Evolutionary conservation across 2,329 filamentous ascomycete species (phyloP).

Genomic region (Paraphoma sp.): DNA sequence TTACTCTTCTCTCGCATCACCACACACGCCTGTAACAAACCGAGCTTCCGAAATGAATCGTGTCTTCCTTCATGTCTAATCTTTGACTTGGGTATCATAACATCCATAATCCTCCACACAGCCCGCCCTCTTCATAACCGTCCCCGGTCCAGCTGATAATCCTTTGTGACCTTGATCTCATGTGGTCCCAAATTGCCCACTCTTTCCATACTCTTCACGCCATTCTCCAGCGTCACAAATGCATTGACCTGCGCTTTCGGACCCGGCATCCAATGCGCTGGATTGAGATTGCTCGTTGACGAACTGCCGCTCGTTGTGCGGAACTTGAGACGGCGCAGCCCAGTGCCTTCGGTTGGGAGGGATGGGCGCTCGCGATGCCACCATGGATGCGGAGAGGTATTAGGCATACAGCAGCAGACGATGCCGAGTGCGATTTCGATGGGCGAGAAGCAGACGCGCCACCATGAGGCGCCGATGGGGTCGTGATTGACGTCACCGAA

Average conservation of each 20-base stretch:
- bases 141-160: conserved; percentile 22
- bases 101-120: background rate
- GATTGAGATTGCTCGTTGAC: conserved; percentile 23
- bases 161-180: conserved; percentile 27
- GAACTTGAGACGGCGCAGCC: conserved; percentile 23
- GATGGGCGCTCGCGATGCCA: conserved; percentile 16
- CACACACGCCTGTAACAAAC: too few species aligned
- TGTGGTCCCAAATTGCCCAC: conserved; percentile 14
- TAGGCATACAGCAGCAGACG: conserved; percentile 26
- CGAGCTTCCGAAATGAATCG: background rate
- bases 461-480: conserved; percentile 25
- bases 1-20: too few species aligned
- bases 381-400: conserved; percentile 11
- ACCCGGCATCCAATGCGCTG: conserved; percentile 20
- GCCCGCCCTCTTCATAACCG: conserved; percentile 4
- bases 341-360: conserved; percentile 12
- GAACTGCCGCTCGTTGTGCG: conserved; percentile 20
- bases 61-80: background rate
- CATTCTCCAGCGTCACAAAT: conserved; percentile 24
- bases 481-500: conserved; percentile 21
- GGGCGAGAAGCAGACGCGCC: conserved; percentile 25
- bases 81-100: background rate
- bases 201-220: conserved; percentile 14
- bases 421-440: conserved; percentile 29
- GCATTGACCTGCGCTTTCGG: conserved; percentile 18